Conservation (phyloP, 371 early-diverging fungal genomes). For the Lichtheimia hyalospora region DNA sequence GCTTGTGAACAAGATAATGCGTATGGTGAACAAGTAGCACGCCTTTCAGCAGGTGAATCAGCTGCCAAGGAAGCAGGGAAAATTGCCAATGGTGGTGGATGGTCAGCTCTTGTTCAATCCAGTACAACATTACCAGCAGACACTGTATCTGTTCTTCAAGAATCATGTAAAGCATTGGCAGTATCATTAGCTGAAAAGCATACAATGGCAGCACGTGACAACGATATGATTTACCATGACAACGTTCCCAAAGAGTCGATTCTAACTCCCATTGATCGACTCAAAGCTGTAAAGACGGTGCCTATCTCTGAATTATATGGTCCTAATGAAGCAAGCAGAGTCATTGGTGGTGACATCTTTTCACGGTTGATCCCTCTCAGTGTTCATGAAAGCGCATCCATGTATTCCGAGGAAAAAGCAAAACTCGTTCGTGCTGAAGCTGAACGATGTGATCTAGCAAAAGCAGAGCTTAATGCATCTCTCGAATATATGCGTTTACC, state of each 20-base stretch:
- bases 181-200: conserved; percentile 64
- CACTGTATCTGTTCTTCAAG: conserved; percentile 59
- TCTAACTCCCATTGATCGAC: conserved; percentile 79
- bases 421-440: conserved; percentile 81
- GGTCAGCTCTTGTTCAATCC: conserved; percentile 23
- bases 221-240: conserved; percentile 95
- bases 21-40: conserved; percentile 86
- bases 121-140: conserved; percentile 55
- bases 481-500: conserved; percentile 89
- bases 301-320: conserved; percentile 76
- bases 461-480: conserved; percentile 84
- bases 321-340: conserved; percentile 66
- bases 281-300: conserved; percentile 73
- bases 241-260: conserved; percentile 79
- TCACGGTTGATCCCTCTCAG: conserved; percentile 83
- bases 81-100: conserved; percentile 63
- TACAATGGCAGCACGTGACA: conserved; percentile 72
- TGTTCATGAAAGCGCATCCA: conserved; percentile 87
- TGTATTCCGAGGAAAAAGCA: conserved; percentile 95
- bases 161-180: conserved; percentile 60
- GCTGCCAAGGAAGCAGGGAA: conserved; percentile 85
- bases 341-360: conserved; percentile 87
- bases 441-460: conserved; percentile 77
- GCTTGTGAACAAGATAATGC: conserved; percentile 75
- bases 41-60: conserved; percentile 76